Base-by-base conservation (phyloP, 768 basidiomycete species). In the Agaricus bisporus region DNA sequence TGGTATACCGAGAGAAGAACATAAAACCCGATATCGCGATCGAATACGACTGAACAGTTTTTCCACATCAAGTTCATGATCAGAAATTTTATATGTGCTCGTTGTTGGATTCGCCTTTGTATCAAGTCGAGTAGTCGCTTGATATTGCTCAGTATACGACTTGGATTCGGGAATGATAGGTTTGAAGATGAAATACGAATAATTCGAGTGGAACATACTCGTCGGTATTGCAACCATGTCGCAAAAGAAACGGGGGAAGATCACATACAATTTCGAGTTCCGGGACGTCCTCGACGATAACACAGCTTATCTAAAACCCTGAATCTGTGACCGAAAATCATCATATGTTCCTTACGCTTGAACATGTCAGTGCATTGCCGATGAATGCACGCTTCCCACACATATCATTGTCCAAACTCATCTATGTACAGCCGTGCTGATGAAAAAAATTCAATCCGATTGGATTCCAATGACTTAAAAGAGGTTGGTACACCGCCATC, bases 21-120 rank as follows among this genome's bases (percentile, higher is more conserved):
- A 99, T 37, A 95, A 80, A 0, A 83, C 79, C 62, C 86, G 88
- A 69, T 98, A 97, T 58, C 88, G 79, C 1, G 93, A 90, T 39
- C 91, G 81, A 55, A 98, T 94, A 57, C 90, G 83, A 25, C 85
- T 80, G 58, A 95, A 82, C 25, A 94, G 79, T 51, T 81, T 82
- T 8, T 83, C 69, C 42, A 95, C 79, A 66, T 97, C 93, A 14
- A 86, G 45, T 20, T 85, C 22, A 1, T 22, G 22, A 22, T 22
- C 82, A 35, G 71, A 63, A 1, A 71, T 61, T n/a, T 63, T 56
- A 20, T 69, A 64, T 4, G 44, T 58, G 0, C 22, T 22, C 22
- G 73, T 65, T 45, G 82, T 80, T 28, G 90, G 88, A 66, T 98
- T 97, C 48, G 74, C 68, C 20, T 71, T 1, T 75, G 68, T 38